phyloP scores from a whole-genome alignment of 2,329 filamentous ascomycete genomes.

The Dothiorella sarmentorum region DNA sequence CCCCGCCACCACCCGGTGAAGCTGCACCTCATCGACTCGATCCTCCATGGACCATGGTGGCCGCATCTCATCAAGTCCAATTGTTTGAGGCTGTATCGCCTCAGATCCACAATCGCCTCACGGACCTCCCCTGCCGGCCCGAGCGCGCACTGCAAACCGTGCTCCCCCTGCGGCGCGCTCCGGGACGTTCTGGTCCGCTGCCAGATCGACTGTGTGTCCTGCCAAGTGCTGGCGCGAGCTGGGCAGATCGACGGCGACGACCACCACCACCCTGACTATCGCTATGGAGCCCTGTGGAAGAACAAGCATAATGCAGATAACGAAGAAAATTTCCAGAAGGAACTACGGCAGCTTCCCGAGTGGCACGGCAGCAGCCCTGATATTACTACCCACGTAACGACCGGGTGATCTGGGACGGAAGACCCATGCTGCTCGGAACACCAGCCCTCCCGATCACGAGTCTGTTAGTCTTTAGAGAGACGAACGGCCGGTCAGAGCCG shows the following conservation, averaged over 20 bases:
- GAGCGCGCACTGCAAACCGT: constrained; percentile 33
- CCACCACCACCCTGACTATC: constrained; percentile 34
- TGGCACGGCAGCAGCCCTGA: background rate
- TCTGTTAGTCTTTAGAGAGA: background rate
- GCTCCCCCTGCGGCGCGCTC: constrained; percentile 39
- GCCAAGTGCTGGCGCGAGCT: constrained; percentile 43
- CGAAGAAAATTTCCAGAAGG: constrained; percentile 28
- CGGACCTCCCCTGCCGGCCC: background rate
- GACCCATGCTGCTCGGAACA: background rate
- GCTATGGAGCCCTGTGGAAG: constrained; percentile 22
- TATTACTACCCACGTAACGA: constrained; percentile 10
- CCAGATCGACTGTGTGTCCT: constrained; percentile 44
- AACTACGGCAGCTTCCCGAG: background rate
- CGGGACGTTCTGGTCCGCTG: constrained; percentile 43
- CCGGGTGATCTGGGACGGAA: constrained; percentile 5
- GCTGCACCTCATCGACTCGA: too few species aligned
- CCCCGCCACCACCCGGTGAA: constrained; percentile 28
- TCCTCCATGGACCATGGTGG: constrained; percentile 37
- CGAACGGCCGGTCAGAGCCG: background rate
- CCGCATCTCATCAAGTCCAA: constrained; percentile 34
- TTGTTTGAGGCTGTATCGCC: constrained; percentile 24
- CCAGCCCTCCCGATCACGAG: background rate
- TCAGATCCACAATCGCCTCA: background rate
- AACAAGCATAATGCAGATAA: constrained; percentile 40
- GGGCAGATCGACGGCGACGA: constrained; percentile 43